These are phyloP conservation scores for Trypanosoma vivax DNA, from an alignment of 208 protist genomes.

Conservation along the genomic window DNA sequence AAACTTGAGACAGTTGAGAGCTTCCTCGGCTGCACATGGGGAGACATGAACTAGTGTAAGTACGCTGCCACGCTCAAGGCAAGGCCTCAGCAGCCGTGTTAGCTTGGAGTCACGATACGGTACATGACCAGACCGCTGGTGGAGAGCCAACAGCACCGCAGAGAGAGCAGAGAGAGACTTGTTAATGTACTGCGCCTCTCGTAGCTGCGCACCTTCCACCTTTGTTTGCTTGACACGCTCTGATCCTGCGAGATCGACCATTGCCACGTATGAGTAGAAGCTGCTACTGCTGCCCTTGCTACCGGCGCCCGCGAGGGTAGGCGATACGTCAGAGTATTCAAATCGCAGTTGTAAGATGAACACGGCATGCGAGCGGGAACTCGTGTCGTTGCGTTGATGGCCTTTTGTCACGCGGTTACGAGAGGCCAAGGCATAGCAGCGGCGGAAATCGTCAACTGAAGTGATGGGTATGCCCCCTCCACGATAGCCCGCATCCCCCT, in stretches of 20 bases:
- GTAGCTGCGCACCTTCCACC: constrained; percentile 61
- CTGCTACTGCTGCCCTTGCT: constrained; percentile 13
- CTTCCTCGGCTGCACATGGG: constrained; percentile 59
- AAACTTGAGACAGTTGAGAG: constrained; percentile 72
- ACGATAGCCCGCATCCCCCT: background rate
- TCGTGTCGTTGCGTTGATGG: constrained; percentile 67
- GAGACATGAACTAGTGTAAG: constrained; percentile 76
- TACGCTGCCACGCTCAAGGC: constrained; percentile 73
- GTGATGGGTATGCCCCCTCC: constrained; percentile 61
- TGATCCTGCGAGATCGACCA: constrained; percentile 97
- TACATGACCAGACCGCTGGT: constrained; percentile 63
- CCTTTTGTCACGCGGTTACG: constrained; percentile 68
- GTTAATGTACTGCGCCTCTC: constrained; percentile 91
- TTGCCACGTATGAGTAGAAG: constrained; percentile 70
- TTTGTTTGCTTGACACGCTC: constrained; percentile 92
- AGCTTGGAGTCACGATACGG: constrained; percentile 91
- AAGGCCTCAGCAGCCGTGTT: constrained; percentile 83
- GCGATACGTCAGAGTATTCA: constrained; percentile 11
- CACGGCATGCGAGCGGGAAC: constrained; percentile 82
- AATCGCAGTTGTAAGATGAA: constrained; percentile 84
- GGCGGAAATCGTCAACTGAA: constrained; percentile 54
- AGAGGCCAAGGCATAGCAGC: constrained; percentile 56
- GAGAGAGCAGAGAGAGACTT: constrained; percentile 84
- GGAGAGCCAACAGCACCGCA: constrained; percentile 76
- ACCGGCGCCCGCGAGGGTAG: background rate